Evolutionary conservation across 23 red algal species (phyloP), one percentile per base, ranked within the genome.

Genomic region (Rhodosorus marinus): DNA sequence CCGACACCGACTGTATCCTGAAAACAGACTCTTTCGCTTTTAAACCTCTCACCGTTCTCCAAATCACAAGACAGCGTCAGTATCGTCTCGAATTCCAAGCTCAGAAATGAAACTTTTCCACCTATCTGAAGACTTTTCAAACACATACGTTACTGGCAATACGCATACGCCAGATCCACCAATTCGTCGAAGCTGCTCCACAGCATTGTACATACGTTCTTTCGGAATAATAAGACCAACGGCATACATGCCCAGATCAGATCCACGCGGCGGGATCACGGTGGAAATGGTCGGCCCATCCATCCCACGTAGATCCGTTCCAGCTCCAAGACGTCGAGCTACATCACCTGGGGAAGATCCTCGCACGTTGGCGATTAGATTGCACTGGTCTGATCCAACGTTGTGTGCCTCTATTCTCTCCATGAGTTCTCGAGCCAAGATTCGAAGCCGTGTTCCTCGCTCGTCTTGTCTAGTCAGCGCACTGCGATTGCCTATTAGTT

Each of bases 141-240:
- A 98, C 42, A 98, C 60, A 60, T 79, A 98, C 8, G 90, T 75
- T 33, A 98, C 90, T 14, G 90, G 90, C 21, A 98, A 55, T 29
- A 98, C 90, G 41, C 78, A 85, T 25, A 98, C 90, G 1, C 90
- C 90, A 29, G 72, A 66, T 20, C 90, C 90, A n/a, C 90, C 90
- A 23, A 98, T 74, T 25, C 72, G 47, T 35, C 90, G 63, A 47
- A 98, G 66, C 53, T 98, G 78, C 47, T 71, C 63, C 25, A 98
- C 77, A 1, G 90, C 79, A 22, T 58, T 53, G 25, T 98, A 98
- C 1, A 98, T 30, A 26, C 64, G 51, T 19, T 68, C 56, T 67
- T 98, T 98, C 42, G 70, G 71, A 17, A 98, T 52, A 0, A 98
- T 80, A 34, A 98, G 63, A 40, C 78, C 76, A 36, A 98, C 81